These are phyloP conservation scores for Erythrobasidium yunnanense DNA, from an alignment of 768 basidiomycete genomes.

Conservation along the genomic window DNA sequence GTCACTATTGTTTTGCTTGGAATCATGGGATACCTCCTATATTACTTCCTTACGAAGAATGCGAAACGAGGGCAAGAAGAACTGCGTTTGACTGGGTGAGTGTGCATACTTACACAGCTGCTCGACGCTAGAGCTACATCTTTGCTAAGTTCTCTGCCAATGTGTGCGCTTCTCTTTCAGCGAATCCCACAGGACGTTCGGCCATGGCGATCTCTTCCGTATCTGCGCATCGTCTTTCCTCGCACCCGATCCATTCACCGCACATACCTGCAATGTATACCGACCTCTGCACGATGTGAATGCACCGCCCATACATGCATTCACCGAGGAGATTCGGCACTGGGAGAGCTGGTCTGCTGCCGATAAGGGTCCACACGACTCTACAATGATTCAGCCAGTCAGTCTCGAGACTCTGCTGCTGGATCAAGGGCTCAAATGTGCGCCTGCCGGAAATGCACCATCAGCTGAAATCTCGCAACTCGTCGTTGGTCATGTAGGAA, in stretches of 20 bases:
- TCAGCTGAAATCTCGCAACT: background rate
- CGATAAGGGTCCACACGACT: background rate
- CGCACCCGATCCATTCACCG: background rate
- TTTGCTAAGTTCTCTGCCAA: too few relatives aligned
- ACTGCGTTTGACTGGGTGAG: too few relatives aligned
- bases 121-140: too few relatives aligned
- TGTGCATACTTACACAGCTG: too few relatives aligned
- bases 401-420: background rate
- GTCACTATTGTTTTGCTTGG: too few relatives aligned
- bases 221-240: conserved; percentile 15
- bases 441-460: background rate
- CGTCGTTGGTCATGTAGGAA: conserved; percentile 21
- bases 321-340: background rate
- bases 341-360: background rate
- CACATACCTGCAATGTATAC: conserved; percentile 25
- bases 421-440: background rate
- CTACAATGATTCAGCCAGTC: background rate
- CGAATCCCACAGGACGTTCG: background rate
- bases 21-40: too few relatives aligned
- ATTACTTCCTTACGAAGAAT: too few relatives aligned
- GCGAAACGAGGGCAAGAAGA: too few relatives aligned
- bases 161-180: too few relatives aligned
- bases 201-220: conserved; percentile 15
- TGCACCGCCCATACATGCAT: conserved; percentile 15
- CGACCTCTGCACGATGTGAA: conserved; percentile 7